Conservation (phyloP, 1,284 basidiomycete genomes). For the Athelia psychrophila region DNA sequence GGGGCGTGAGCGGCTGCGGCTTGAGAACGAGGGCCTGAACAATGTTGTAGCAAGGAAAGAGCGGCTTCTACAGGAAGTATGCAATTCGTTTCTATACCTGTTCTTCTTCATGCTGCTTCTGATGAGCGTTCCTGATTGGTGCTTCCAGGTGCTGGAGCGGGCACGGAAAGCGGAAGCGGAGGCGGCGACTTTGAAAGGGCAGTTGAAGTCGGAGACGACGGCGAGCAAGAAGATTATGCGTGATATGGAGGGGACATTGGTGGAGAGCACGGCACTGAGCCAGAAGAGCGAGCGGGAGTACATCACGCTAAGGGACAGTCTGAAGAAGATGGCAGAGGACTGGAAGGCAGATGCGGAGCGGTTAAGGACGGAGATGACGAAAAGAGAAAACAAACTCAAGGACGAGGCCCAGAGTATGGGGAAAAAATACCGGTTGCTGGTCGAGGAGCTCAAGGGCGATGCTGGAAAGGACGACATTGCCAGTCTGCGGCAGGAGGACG, state of each 20-base stretch:
- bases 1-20: constrained; percentile 70
- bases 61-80: constrained; percentile 75
- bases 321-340: constrained; percentile 63
- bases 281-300: constrained; percentile 80
- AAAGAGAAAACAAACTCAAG: constrained; percentile 62
- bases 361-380: constrained; percentile 67
- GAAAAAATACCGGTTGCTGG: constrained; percentile 59
- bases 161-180: constrained; percentile 81
- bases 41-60: constrained; percentile 86
- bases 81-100: constrained; percentile 13
- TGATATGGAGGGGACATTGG: constrained; percentile 70
- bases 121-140: background rate
- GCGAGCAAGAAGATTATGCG: constrained; percentile 70
- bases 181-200: constrained; percentile 57
- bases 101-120: constrained; percentile 2
- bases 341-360: constrained; percentile 68
- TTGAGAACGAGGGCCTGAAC: constrained; percentile 84
- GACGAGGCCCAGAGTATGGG: constrained; percentile 62
- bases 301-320: constrained; percentile 67
- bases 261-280: constrained; percentile 72
- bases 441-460: constrained; percentile 56
- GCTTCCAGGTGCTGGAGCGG: constrained; percentile 65
- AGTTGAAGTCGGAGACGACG: constrained; percentile 70
- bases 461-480: constrained; percentile 33
- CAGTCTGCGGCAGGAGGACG: constrained; percentile 37